Conservation (phyloP, 75 land plant species). For the Azolla pinnata region DNA sequence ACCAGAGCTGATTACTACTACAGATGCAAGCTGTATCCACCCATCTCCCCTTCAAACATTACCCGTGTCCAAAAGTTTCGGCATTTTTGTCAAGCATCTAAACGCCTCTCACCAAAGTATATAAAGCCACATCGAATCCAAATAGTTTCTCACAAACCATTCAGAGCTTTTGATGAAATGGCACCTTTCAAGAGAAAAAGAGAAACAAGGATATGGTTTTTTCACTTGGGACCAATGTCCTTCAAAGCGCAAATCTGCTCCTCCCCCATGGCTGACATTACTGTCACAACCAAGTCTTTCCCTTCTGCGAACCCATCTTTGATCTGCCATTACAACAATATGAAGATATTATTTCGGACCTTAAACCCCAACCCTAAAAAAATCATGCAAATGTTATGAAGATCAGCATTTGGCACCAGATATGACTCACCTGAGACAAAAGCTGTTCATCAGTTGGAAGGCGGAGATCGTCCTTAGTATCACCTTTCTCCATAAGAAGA, state of each 20-base stretch:
- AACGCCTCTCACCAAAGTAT: no score
- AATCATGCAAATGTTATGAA: background rate
- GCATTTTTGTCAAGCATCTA: no score
- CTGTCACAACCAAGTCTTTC: slow-evolving; percentile 56
- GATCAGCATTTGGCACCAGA: background rate
- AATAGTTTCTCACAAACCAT: no score
- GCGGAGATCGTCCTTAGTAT: slow-evolving; percentile 76
- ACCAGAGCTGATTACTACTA: no score
- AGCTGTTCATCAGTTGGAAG: slow-evolving; percentile 83
- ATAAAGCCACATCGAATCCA: no score
- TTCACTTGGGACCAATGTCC: slow-evolving; percentile 47
- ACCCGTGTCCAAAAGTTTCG: no score
- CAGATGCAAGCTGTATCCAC: no score
- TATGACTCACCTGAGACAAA: slow-evolving; percentile 41
- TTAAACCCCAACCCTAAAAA: background rate
- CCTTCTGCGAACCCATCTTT: slow-evolving; percentile 53
- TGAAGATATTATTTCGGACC: background rate
- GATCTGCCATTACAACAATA: slow-evolving; percentile 15
- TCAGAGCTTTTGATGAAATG: no score
- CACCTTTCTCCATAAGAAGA: slow-evolving; percentile 63
- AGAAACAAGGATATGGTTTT: no score
- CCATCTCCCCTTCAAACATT: no score
- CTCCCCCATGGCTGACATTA: slow-evolving; percentile 65
- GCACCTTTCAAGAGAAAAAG: no score
- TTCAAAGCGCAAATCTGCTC: slow-evolving; percentile 63